These are phyloP conservation scores for Microsporum canis DNA, from an alignment of 2,329 filamentous ascomycete species.

Conservation along the genomic window DNA sequence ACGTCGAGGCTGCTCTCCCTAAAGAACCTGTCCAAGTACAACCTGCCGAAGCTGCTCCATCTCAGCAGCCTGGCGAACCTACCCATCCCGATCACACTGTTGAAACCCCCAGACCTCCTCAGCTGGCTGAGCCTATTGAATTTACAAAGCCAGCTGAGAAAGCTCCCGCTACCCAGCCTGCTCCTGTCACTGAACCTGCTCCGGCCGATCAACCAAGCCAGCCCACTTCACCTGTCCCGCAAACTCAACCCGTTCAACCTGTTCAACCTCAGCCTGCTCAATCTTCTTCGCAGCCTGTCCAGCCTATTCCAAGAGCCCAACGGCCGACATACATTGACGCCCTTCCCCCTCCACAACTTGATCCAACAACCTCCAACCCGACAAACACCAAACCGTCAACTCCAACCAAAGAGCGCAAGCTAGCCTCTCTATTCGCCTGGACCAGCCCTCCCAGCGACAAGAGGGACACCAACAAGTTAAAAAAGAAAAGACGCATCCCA, in stretches of 20 bases:
- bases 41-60: background rate
- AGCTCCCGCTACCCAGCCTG: background rate
- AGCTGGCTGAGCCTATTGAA: background rate
- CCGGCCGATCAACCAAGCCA: background rate
- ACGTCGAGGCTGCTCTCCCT: background rate
- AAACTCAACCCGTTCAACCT: background rate
- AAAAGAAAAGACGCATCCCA: conserved; percentile 67
- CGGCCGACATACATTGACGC: background rate
- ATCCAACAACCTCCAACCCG: conserved; percentile 9
- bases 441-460: conserved; percentile 52
- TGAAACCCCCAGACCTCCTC: background rate
- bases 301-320: background rate
- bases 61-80: background rate
- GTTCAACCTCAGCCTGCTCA: background rate
- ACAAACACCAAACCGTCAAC: conserved; percentile 33
- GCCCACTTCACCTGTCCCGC: background rate
- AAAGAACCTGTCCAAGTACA: background rate
- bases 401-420: conserved; percentile 53
- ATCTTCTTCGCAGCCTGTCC: background rate
- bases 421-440: conserved; percentile 57
- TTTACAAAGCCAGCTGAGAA: background rate
- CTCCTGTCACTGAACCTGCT: background rate
- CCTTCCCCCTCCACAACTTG: background rate
- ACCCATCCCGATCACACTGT: background rate
- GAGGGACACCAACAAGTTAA: conserved; percentile 71